Percentiles rank a stretch among this genome's conserved stretches.
phyloP scores from a whole-genome alignment of 805 yeast genomes.

The Cephaloascus albidus region DNA sequence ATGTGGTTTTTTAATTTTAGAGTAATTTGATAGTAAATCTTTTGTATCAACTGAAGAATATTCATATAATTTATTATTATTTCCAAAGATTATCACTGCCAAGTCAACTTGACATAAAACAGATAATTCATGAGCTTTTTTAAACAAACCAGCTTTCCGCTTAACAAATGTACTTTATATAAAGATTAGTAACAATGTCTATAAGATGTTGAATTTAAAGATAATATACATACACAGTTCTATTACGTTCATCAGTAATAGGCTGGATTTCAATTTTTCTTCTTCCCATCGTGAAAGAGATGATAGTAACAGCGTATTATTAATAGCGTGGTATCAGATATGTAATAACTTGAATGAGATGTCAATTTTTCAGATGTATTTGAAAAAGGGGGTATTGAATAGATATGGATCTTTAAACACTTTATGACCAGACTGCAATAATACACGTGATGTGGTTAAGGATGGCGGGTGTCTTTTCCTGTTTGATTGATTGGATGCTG shows the following conservation, averaged over 20 bases:
- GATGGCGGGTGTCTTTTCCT: too few species aligned
- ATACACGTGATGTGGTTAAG: too few species aligned
- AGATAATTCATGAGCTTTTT: constrained; percentile 78
- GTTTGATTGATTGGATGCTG: too few species aligned
- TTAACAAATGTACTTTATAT: constrained; percentile 62
- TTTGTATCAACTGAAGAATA: constrained; percentile 63
- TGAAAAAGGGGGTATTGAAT: too few species aligned
- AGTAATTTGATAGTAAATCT: constrained; percentile 8
- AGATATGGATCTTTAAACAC: too few species aligned
- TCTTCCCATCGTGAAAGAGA: constrained; percentile 71
- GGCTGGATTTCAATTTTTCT: constrained; percentile 93
- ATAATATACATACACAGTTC: constrained; percentile 33
- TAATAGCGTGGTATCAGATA: too few species aligned
- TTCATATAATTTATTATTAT: constrained; percentile 77
- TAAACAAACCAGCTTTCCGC: constrained; percentile 89
- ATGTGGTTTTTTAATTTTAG: constrained; percentile 21
- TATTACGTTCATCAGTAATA: constrained; percentile 78
- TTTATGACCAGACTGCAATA: too few species aligned
- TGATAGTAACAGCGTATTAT: too few species aligned
- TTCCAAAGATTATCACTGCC: constrained; percentile 81
- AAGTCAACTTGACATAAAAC: constrained; percentile 89
- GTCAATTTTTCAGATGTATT: too few species aligned
- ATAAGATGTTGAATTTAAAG: not conserved
- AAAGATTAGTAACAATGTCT: not conserved
- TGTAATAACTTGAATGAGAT: too few species aligned